Base-by-base conservation (phyloP, 345 rosid genomes). In the Boechera divaricarpa region DNA sequence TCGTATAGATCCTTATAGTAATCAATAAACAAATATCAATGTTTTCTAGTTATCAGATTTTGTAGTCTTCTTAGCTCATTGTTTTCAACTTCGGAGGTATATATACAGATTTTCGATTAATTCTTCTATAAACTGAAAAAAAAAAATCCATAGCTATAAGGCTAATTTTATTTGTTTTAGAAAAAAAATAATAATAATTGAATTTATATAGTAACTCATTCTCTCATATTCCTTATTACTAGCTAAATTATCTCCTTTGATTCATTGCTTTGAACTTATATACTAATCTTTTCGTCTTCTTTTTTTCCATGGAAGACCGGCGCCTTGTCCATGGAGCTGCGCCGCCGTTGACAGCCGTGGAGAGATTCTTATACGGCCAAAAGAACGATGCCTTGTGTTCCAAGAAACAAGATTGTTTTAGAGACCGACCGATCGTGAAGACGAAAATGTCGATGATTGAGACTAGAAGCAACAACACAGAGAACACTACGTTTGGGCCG, bases 271-370 rank as follows among this genome's bases (percentile, higher is more conserved):
- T 63, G 24, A 21, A 21, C 66, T 35, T 10, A 73, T 78, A 44
- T 33, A 57, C 57, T 53, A 67, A 72, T 59, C 24, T 58, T 41
- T 45, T 63, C 6, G 44, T 28, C 13, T 21, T 35, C 11, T 36
- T 71, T 36, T 16, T 13, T 18, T 58, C 52, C 44, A 79, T 79
- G 82, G 82, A 73, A 63, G 75, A 41, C 49, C 85, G 74, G 18
- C 80, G 76, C 15, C 47, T 74, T 2, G 7, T n/a, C 12, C 78
- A 72, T 52, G 83, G 78, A 21, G 81, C 90, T 42, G 72, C 77
- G 45, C 87, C 89, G 4, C 98, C 94, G 29, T 74, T 92, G 73
- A 88, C 97, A 13, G 95, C 98, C 63, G 85, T 86, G n/a, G 98
- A 92, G 21, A 87, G 92, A 77, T 94, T 92, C 74, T 71, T 92